Percentiles rank a stretch among this genome's conserved stretches.
Conservation (phyloP, 139 green algal species). For the Monoraphidium neglectum region DNA sequence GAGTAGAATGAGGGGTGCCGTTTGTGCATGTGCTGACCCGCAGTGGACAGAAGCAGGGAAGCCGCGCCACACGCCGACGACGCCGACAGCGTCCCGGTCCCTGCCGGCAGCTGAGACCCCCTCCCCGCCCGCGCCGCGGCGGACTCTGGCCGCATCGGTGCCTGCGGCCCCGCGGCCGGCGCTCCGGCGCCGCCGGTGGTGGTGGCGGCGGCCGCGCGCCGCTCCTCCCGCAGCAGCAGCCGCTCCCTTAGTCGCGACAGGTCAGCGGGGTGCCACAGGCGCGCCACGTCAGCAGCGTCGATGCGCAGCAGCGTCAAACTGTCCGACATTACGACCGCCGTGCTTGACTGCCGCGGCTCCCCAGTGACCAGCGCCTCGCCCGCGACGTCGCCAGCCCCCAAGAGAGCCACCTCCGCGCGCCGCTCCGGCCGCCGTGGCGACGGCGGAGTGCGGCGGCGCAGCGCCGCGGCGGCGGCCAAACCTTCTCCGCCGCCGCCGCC, state of each 20-base stretch:
- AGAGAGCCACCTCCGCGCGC: constrained; percentile 17
- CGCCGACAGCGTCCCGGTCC: too few species aligned
- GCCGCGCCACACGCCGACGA: too few species aligned
- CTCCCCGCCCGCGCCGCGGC: background rate
- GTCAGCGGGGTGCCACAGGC: background rate
- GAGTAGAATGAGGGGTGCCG: too few species aligned
- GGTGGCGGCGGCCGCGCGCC: background rate
- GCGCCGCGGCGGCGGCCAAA: background rate
- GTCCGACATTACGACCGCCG: background rate
- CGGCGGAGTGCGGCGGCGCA: too few species aligned
- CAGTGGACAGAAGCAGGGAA: too few species aligned
- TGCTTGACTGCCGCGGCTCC: background rate
- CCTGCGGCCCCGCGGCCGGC: background rate
- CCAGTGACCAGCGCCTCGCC: background rate
- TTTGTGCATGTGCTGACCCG: too few species aligned
- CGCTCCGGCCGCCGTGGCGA: background rate
- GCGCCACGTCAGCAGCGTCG: background rate
- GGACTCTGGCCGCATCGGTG: background rate
- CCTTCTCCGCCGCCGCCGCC: background rate
- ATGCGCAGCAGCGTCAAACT: background rate
- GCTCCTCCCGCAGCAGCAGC: background rate
- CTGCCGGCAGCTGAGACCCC: background rate
- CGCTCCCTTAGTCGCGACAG: background rate
- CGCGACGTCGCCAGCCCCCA: constrained; percentile 19
- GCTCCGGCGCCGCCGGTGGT: background rate